Evolutionary conservation across 2,329 filamentous ascomycete species (phyloP).

Genomic region (Sodiomyces alkalinus): DNA sequence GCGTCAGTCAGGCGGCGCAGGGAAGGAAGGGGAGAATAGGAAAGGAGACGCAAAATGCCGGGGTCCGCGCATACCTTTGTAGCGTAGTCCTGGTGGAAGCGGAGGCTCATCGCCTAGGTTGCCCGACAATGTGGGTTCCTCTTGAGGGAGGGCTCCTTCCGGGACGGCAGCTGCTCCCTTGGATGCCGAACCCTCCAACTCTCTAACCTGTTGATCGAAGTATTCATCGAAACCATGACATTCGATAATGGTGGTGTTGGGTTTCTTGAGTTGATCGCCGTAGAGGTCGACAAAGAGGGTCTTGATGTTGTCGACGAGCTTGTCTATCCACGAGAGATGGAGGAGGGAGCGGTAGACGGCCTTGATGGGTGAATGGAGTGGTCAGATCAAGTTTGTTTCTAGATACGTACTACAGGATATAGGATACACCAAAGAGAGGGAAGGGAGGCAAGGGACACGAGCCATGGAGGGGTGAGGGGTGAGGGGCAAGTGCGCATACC

Average conservation of each 20-base stretch:
- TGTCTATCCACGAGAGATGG: constrained; percentile 93
- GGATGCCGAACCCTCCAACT: constrained; percentile 47
- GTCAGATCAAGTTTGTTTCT: too few relatives aligned
- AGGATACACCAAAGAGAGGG: too few relatives aligned
- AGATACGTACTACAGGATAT: too few relatives aligned
- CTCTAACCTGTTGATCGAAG: constrained; percentile 82
- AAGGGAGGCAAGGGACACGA: constrained; percentile 5
- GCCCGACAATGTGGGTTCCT: constrained; percentile 18
- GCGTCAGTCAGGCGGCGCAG: neutral
- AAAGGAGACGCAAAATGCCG: too few relatives aligned
- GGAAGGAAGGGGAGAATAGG: too few relatives aligned
- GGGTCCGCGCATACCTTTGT: constrained; percentile 8
- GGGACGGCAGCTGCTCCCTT: constrained; percentile 12
- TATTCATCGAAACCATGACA: constrained; percentile 77
- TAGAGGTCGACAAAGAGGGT: constrained; percentile 87
- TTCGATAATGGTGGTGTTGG: constrained; percentile 62
- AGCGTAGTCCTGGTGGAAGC: constrained; percentile 9
- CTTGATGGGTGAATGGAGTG: constrained; percentile 27
- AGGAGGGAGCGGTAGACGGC: constrained; percentile 93
- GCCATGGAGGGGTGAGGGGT: constrained; percentile 1
- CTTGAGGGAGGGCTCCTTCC: constrained; percentile 13
- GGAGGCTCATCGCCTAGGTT: constrained; percentile 23
- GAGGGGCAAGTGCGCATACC: constrained; percentile 30
- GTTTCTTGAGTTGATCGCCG: constrained; percentile 69
- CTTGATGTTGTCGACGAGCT: constrained; percentile 87